These are phyloP conservation scores for Conoideocrella luteorostrata DNA, from an alignment of 2,329 filamentous ascomycete species.

Conservation along the genomic window DNA sequence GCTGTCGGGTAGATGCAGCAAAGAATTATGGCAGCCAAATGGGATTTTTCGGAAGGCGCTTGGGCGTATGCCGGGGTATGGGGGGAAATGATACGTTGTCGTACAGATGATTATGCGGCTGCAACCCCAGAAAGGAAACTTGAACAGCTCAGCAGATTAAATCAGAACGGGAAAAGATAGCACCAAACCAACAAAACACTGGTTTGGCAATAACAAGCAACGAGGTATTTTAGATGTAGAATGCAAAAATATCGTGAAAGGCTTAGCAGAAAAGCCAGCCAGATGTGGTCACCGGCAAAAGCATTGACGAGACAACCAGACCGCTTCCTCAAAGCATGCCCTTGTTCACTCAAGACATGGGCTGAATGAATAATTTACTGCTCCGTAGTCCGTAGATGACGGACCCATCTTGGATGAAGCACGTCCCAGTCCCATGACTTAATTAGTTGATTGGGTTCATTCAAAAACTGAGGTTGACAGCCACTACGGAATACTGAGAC, in stretches of 20 bases:
- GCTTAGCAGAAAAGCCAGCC: conserved; percentile 23
- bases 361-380: conserved; percentile 1
- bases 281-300: conserved; percentile 23
- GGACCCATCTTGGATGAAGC: conserved; percentile 7
- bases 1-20: conserved; percentile 26
- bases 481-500: neutral
- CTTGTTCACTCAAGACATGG: conserved; percentile 8
- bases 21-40: conserved; percentile 10
- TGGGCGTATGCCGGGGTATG: conserved; percentile 10
- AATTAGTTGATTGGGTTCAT: conserved; percentile 1
- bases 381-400: too few species aligned
- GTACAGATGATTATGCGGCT: conserved; percentile 8
- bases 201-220: conserved; percentile 10
- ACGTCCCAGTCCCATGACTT: conserved; percentile 4
- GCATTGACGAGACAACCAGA: conserved; percentile 18
- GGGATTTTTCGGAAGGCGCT: conserved; percentile 9
- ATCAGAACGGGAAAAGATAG: neutral
- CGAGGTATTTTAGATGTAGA: conserved; percentile 11
- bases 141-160: conserved; percentile 4
- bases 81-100: conserved; percentile 8
- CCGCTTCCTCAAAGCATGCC: conserved; percentile 7
- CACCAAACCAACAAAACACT: conserved; percentile 4
- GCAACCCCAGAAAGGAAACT: conserved; percentile 2
- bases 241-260: neutral
- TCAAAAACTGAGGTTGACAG: conserved; percentile 7